Evolutionary conservation across 2,329 filamentous ascomycete genomes (phyloP), one percentile per base, ranked within the genome.

Genomic region (Neonectria neomacrospora): DNA sequence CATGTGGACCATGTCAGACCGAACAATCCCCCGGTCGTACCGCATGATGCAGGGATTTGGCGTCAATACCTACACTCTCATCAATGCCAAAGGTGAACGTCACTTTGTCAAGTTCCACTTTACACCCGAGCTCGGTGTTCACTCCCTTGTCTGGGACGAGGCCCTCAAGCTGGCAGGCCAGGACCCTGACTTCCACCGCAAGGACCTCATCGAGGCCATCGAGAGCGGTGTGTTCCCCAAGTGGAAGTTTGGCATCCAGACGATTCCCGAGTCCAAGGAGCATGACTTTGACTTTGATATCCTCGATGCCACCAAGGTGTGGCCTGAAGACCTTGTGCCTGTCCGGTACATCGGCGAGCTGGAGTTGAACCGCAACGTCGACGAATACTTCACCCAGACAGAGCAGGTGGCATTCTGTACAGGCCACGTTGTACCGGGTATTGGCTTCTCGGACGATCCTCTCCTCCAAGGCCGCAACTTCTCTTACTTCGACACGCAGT

Each of bases 11-110:
- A 92, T 93, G 89, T 91, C 87, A 9, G 92, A 94, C 74, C 85
- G 91, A 28, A 83, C 84, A 0, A 93, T 93, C 59, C 91, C 91
- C 1, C 86, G 90, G 2, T 92, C 90, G 0, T 94, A 85, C 78
- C 88, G 92, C 23, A 94, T 94, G 91, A 94, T 95, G 90, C 91
- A 95, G 69, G 92, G 92, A 0, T 95, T 94, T 61, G 91, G 92
- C 57, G 92, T 95, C 69, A 94, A 95, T 77, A 94, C 92, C 0
- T 95, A 83, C 71, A 91, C 86, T 0, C 82, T 94, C 2, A 81
- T 83, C 64, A 93, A 93, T 64, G 85, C 83, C 23, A 83, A 90
- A 67, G 91, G 90, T 22, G 86, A 91, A 74, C 84, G 89, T 1
- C 83, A 86, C 60, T 93, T 94, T 68, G 90, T 92, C 76, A 95